Percentiles rank a stretch among this genome's conserved stretches.
Evolutionary conservation across 2,329 filamentous ascomycete species (phyloP).

Genomic region (Pseudopyrenochaeta lycopersici): DNA sequence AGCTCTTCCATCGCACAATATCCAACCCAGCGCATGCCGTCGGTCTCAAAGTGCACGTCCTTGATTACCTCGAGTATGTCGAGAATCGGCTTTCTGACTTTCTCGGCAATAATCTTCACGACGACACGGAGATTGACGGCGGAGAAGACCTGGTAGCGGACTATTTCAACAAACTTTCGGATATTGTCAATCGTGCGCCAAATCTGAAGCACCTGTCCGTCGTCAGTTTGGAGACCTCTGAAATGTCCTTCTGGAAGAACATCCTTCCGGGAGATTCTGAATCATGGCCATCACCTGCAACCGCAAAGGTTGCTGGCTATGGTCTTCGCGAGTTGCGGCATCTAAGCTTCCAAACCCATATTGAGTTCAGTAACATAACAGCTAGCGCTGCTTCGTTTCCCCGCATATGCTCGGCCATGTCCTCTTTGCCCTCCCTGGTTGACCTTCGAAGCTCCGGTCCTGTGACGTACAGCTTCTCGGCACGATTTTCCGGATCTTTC

Average conservation of each 20-base stretch:
- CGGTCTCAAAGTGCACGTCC: slow-evolving; percentile 5
- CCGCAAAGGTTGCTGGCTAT: neutral
- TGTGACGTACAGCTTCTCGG: neutral
- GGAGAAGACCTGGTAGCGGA: slow-evolving; percentile 8
- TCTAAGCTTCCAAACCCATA: slow-evolving; percentile 28
- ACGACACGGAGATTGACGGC: slow-evolving; percentile 10
- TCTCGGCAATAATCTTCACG: slow-evolving; percentile 24
- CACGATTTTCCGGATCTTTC: neutral
- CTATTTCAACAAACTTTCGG: slow-evolving; percentile 32
- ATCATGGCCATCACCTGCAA: neutral
- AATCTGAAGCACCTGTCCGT: slow-evolving; percentile 35
- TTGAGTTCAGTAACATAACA: neutral
- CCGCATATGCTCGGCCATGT: slow-evolving; percentile 14
- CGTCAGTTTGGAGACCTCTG: slow-evolving; percentile 27
- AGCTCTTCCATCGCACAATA: slow-evolving; percentile 27
- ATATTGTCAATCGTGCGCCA: slow-evolving; percentile 17
- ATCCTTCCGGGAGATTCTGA: slow-evolving; percentile 2
- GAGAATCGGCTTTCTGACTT: slow-evolving; percentile 37
- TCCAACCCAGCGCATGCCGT: neutral
- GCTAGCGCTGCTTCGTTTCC: slow-evolving; percentile 4
- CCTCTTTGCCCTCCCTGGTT: slow-evolving; percentile 13
- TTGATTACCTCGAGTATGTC: slow-evolving; percentile 27
- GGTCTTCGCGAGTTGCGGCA: slow-evolving; percentile 21
- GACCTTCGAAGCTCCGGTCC: slow-evolving; percentile 25
- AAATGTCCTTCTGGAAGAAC: slow-evolving; percentile 33